Conservation (phyloP, 176 grass and related monocot species). For the Carex cristatella region DNA sequence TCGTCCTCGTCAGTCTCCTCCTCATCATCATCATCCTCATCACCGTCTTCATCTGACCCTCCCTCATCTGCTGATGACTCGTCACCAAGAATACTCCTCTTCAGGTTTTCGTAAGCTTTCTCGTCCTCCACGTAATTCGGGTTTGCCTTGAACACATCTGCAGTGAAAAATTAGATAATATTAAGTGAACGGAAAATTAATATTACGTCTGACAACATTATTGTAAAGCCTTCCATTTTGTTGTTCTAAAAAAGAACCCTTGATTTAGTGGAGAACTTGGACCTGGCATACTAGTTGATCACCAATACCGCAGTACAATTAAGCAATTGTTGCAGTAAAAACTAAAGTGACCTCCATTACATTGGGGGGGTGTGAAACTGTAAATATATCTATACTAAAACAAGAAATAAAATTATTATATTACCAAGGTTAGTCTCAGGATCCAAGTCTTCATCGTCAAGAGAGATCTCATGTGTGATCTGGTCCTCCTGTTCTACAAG, state of each 20-base stretch:
- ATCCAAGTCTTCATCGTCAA: slow-evolving; percentile 78
- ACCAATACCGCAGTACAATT: background rate
- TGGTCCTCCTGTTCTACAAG: slow-evolving; percentile 98
- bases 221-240: background rate
- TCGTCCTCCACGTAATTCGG: slow-evolving; percentile 79
- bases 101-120: slow-evolving; percentile 83
- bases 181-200: background rate
- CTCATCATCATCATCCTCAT: slow-evolving; percentile 61
- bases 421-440: slow-evolving; percentile 82
- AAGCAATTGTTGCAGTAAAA: background rate
- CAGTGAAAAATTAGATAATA: slow-evolving; percentile 14
- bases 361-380: background rate
- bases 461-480: slow-evolving; percentile 83
- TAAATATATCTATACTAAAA: background rate
- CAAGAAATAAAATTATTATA: slow-evolving; percentile 10
- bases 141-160: slow-evolving; percentile 91
- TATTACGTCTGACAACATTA: background rate
- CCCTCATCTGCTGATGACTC: slow-evolving; percentile 81
- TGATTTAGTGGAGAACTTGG: background rate
- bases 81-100: slow-evolving; percentile 65
- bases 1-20: slow-evolving; percentile 58
- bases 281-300: slow-evolving; percentile 5
- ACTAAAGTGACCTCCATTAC: background rate
- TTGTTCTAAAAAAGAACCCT: background rate
- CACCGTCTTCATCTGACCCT: slow-evolving; percentile 51